Evolutionary conservation across 2,329 filamentous ascomycete genomes (phyloP).

Genomic region (Pezicula carpinea): DNA sequence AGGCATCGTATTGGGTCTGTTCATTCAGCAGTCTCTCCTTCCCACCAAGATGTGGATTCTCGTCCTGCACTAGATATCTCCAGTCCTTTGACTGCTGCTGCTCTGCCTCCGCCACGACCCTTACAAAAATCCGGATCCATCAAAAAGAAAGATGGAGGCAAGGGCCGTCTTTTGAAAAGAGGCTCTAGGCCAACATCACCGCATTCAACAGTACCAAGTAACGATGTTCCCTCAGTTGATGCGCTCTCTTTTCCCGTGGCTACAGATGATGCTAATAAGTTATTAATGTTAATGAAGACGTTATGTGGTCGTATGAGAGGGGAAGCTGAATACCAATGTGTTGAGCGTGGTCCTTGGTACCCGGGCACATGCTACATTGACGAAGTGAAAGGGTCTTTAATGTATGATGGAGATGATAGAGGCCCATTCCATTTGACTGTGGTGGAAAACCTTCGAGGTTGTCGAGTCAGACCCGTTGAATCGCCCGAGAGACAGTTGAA

Average conservation of each 20-base stretch:
- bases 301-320: slow-evolving; percentile 77
- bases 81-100: slow-evolving; percentile 38
- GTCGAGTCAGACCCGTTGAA: slow-evolving; percentile 58
- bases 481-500: slow-evolving; percentile 38
- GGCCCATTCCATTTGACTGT: slow-evolving; percentile 61
- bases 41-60: slow-evolving; percentile 42
- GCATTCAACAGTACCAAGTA: slow-evolving; percentile 10
- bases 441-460: slow-evolving; percentile 70
- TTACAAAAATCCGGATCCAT: slow-evolving; percentile 27
- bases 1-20: slow-evolving; percentile 68
- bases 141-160: slow-evolving; percentile 44
- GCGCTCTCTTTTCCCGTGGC: slow-evolving; percentile 55
- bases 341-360: slow-evolving; percentile 59
- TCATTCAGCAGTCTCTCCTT: slow-evolving; percentile 55
- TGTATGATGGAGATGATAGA: slow-evolving; percentile 68
- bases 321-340: slow-evolving; percentile 66
- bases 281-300: slow-evolving; percentile 72
- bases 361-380: slow-evolving; percentile 74
- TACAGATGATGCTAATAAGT: slow-evolving; percentile 65
- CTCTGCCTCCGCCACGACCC: slow-evolving; percentile 30
- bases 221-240: slow-evolving; percentile 53
- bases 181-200: slow-evolving; percentile 54
- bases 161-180: slow-evolving; percentile 51
- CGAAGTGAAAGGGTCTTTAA: slow-evolving; percentile 67
- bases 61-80: slow-evolving; percentile 29